These are phyloP conservation scores for Microcyclosporella mali DNA, from an alignment of 2,329 filamentous ascomycete species.

Conservation along the genomic window DNA sequence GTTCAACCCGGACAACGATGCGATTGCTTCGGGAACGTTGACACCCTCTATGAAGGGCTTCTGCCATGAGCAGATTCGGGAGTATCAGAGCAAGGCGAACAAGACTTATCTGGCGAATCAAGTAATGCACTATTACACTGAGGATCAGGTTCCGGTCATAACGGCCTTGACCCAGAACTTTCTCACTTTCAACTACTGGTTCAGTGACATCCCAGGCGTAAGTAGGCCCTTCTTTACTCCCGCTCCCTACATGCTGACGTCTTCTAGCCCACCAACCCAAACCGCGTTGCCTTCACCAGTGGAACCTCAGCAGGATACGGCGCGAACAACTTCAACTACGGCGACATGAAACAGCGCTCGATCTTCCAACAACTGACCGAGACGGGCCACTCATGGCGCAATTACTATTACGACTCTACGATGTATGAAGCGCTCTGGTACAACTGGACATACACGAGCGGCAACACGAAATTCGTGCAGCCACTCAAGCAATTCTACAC, in stretches of 20 bases:
- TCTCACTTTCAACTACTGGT: slow-evolving; percentile 35
- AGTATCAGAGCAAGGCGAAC: slow-evolving; percentile 33
- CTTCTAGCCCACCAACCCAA: slow-evolving; percentile 33
- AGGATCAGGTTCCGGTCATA: slow-evolving; percentile 33
- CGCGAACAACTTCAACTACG: slow-evolving; percentile 28
- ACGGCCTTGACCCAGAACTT: slow-evolving; percentile 35
- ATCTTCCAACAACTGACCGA: slow-evolving; percentile 36
- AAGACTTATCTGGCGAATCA: slow-evolving; percentile 23
- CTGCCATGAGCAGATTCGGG: slow-evolving; percentile 35
- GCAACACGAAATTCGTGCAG: slow-evolving; percentile 29
- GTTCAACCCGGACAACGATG: slow-evolving; percentile 33
- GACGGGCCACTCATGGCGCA: slow-evolving; percentile 36
- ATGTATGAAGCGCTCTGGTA: slow-evolving; percentile 32
- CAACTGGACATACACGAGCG: slow-evolving; percentile 36
- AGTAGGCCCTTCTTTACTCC: background rate
- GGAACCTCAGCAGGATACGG: slow-evolving; percentile 33
- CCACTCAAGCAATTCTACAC: slow-evolving; percentile 20
- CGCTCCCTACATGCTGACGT: background rate
- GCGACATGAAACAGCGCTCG: slow-evolving; percentile 32
- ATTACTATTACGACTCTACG: slow-evolving; percentile 37
- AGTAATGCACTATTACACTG: slow-evolving; percentile 35
- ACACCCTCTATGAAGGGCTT: slow-evolving; percentile 35
- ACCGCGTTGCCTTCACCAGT: slow-evolving; percentile 31
- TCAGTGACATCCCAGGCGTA: slow-evolving; percentile 34
- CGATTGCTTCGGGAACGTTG: slow-evolving; percentile 14